These are phyloP conservation scores for Malassezia sp. DNA, from an alignment of 1,284 basidiomycete genomes.

Conservation along the genomic window DNA sequence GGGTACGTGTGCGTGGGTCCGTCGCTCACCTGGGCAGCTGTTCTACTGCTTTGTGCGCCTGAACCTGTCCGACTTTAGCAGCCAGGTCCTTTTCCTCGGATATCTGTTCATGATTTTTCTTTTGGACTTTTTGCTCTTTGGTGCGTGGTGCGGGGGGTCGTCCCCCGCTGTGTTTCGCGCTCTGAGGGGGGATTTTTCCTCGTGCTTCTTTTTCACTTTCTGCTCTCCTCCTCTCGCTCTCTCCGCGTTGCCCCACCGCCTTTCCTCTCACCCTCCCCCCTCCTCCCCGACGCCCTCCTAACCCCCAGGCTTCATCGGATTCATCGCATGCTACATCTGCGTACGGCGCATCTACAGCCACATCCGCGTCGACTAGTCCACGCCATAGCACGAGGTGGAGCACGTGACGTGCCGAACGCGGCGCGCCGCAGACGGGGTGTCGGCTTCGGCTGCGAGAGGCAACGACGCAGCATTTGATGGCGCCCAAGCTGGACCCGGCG, in stretches of 20 bases:
- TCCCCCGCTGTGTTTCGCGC: too few species aligned
- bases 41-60: slow-evolving; percentile 82
- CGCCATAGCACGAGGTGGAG: too few species aligned
- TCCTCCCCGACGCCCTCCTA: slow-evolving; percentile 2
- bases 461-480: slow-evolving; percentile 46
- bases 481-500: slow-evolving; percentile 52
- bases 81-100: slow-evolving; percentile 76
- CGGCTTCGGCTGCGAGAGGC: background rate
- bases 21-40: slow-evolving; percentile 48
- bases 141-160: too few species aligned
- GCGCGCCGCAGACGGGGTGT: background rate
- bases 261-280: too few species aligned
- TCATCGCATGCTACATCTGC: slow-evolving; percentile 28
- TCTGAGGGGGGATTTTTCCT: too few species aligned
- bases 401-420: background rate
- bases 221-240: too few species aligned
- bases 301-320: slow-evolving; percentile 20
- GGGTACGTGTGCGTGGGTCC: slow-evolving; percentile 17
- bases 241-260: too few species aligned
- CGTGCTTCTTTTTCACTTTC: too few species aligned
- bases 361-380: slow-evolving; percentile 37
- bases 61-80: slow-evolving; percentile 69
- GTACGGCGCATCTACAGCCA: slow-evolving; percentile 31
- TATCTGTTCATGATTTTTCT: slow-evolving; percentile 74
- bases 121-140: slow-evolving; percentile 77